Evolutionary conservation across 1,284 basidiomycete species (phyloP), one percentile per base, ranked within the genome.

Genomic region (Cystobasidium sp.): DNA sequence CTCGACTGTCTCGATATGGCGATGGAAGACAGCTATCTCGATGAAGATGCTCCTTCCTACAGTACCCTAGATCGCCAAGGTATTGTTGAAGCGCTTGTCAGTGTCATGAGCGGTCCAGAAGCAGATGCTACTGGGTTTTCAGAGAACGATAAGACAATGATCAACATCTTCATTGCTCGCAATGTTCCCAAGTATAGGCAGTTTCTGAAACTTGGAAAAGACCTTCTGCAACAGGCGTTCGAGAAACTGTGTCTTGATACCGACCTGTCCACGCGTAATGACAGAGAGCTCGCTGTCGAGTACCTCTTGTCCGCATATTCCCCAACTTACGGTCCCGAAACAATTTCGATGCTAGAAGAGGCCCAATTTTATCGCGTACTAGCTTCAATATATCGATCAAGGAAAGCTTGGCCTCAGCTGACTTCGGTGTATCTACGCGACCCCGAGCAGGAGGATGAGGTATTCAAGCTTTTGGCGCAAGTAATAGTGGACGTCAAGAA

Each of bases 171-270:
- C 82, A 88, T 98, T 74, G 93, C 97, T 0, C 90, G 95, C 74
- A 99, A 98, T 81, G 88, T 97, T 16, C 93, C 97, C 0, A 99
- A 98, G 83, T 99, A 98, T 82, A 90, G 91, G 0, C 94, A 97
- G 82, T 94, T 91, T 83, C 87, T 98, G 75, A 84, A 87, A 73
- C 86, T 95, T 49, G 83, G 88, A 0, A 88, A 88, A 1, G 89
- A 87, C 55, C 85, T 87, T 1, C 85, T 94, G 5, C 90, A 94
- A 77, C 85, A 84, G 53, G 88, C 98, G 76, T 87, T 99, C 47
- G 85, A 91, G 61, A 87, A 88, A 9, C 88, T 99, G 10, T 88
- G 92, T 0, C 84, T 86, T 39, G 92, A 94, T 79, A 82, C 86
- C 0, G 91, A 93, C 80, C 82, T 84, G 67, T 87, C 85, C 73